A percentile compares a stretch with the other conserved stretches of the same genome.
phyloP scores from a whole-genome alignment of 768 basidiomycete genomes.

The Terana coerulea region DNA sequence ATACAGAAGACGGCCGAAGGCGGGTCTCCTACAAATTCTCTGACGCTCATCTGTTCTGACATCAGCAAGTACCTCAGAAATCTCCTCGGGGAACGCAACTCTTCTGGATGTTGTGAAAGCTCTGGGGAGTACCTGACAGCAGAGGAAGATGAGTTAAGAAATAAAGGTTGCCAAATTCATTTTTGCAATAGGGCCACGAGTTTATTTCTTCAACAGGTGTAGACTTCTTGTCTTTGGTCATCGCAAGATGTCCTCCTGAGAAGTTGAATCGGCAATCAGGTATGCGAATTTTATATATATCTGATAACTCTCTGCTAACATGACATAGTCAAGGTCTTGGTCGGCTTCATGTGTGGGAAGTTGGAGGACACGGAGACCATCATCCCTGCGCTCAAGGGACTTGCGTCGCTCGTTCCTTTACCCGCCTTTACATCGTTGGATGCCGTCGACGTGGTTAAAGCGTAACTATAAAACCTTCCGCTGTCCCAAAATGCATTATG shows the following conservation, averaged over 20 bases:
- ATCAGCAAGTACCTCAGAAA: slow-evolving; percentile 31
- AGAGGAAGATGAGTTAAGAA: slow-evolving; percentile 73
- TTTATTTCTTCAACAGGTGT: slow-evolving; percentile 53
- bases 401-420: slow-evolving; percentile 60
- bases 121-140: slow-evolving; percentile 87
- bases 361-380: slow-evolving; percentile 83
- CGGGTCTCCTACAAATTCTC: slow-evolving; percentile 28
- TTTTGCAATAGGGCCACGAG: background rate
- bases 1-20: slow-evolving; percentile 57
- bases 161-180: slow-evolving; percentile 55
- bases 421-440: slow-evolving; percentile 64
- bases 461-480: slow-evolving; percentile 49
- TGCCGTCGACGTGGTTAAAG: slow-evolving; percentile 50
- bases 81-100: slow-evolving; percentile 51
- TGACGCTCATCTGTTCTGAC: slow-evolving; percentile 30
- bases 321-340: slow-evolving; percentile 70
- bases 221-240: slow-evolving; percentile 71
- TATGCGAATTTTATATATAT: slow-evolving; percentile 34
- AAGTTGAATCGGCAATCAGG: slow-evolving; percentile 80
- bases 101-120: slow-evolving; percentile 81
- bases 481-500: background rate
- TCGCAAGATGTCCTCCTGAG: slow-evolving; percentile 55
- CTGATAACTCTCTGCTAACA: slow-evolving; percentile 7
- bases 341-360: slow-evolving; percentile 81
- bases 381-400: slow-evolving; percentile 75